phyloP scores from a whole-genome alignment of 2,329 filamentous ascomycete genomes.

The Aquanectria penicillioides region DNA sequence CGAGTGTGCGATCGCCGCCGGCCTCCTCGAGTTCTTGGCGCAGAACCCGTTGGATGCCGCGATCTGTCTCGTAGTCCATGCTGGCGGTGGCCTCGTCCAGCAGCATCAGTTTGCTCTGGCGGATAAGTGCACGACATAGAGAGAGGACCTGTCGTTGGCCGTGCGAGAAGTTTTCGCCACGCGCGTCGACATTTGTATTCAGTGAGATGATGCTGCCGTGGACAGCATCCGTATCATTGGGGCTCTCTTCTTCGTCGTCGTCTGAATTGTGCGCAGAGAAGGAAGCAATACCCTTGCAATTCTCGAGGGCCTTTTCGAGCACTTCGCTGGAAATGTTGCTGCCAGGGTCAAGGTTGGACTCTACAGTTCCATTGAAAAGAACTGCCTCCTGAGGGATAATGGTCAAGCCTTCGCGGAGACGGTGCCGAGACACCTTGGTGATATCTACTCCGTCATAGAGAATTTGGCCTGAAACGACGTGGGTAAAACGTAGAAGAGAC shows the following conservation, averaged over 20 bases:
- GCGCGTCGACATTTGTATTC: conserved; percentile 59
- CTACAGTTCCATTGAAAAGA: conserved; percentile 63
- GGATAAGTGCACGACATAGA: conserved; percentile 65
- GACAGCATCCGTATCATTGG: conserved; percentile 15
- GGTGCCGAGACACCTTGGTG: conserved; percentile 58
- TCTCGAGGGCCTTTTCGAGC: conserved; percentile 68
- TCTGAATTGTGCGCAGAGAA: conserved; percentile 55
- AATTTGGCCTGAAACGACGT: conserved; percentile 62
- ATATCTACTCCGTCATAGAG: conserved; percentile 67
- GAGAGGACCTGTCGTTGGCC: conserved; percentile 68
- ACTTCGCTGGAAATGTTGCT: conserved; percentile 62
- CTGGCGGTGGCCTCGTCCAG: conserved; percentile 69
- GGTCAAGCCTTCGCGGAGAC: conserved; percentile 63
- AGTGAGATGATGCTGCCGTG: conserved; percentile 46
- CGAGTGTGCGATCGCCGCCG: conserved; percentile 59
- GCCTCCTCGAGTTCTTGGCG: conserved; percentile 58
- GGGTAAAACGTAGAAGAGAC: conserved; percentile 64
- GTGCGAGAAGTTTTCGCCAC: conserved; percentile 66
- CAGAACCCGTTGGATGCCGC: conserved; percentile 64
- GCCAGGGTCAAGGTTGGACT: conserved; percentile 72
- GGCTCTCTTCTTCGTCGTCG: conserved; percentile 36
- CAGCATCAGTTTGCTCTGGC: conserved; percentile 64
- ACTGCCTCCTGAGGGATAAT: conserved; percentile 70
- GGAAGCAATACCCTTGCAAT: conserved; percentile 69
- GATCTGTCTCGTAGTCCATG: conserved; percentile 68